A percentile compares a stretch with the other conserved stretches of the same genome.
Conservation (phyloP, 148 eudicot genomes). For the Heliosperma pusillum region DNA sequence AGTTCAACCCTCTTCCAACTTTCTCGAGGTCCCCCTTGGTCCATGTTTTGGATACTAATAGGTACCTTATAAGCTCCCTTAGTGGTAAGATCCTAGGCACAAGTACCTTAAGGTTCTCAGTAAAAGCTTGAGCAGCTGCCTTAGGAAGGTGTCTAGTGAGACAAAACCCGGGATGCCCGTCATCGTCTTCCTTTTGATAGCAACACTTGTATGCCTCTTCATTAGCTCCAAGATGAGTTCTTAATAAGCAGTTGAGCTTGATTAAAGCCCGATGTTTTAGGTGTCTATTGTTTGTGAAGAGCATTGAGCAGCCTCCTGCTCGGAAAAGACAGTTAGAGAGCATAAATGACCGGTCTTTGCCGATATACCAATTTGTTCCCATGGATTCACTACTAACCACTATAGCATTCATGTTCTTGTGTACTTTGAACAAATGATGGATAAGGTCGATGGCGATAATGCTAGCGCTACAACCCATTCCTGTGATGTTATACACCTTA, state of each 20-base stretch:
- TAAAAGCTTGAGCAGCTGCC: conserved; percentile 54
- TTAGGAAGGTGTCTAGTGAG: conserved; percentile 55
- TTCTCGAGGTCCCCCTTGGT: conserved; percentile 26
- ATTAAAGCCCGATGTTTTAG: conserved; percentile 40
- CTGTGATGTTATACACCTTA: conserved; percentile 53
- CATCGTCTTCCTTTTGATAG: conserved; percentile 60
- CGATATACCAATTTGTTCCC: conserved; percentile 73
- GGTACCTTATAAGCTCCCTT: conserved; percentile 43
- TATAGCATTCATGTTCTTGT: conserved; percentile 49
- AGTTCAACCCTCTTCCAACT: conserved; percentile 36
- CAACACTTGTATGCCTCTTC: conserved; percentile 76
- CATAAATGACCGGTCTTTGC: conserved; percentile 71
- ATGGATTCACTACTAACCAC: conserved; percentile 69
- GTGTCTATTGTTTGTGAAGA: conserved; percentile 51
- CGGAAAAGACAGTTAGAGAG: conserved; percentile 80
- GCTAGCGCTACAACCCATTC: conserved; percentile 97
- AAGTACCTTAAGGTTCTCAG: conserved; percentile 41
- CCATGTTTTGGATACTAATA: conserved; percentile 22
- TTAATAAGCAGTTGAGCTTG: conserved; percentile 50
- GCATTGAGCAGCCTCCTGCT: conserved; percentile 75
- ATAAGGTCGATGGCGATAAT: conserved; percentile 58
- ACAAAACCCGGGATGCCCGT: conserved; percentile 50
- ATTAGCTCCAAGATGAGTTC: conserved; percentile 61
- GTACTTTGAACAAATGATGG: conserved; percentile 44
- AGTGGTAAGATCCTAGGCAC: conserved; percentile 56